Evolutionary conservation across 495 filamentous ascomycete genomes (phyloP), one percentile per base, ranked within the genome.

Genomic region (Cairneyella variabilis): DNA sequence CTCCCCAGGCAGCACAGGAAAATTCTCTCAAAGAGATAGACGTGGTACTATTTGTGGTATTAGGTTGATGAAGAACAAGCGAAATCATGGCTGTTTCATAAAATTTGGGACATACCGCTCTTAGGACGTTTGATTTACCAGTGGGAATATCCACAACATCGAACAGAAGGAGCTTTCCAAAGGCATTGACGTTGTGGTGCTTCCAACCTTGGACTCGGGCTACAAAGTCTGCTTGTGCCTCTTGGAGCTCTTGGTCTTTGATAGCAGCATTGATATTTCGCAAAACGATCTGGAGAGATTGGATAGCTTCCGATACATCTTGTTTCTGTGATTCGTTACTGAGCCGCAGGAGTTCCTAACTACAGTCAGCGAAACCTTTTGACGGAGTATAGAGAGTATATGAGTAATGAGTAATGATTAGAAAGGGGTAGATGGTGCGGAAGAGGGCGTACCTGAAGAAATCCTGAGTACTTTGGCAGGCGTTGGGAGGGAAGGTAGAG

Each of bases 11-110:
- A 32, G 8, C 28, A 3, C 17, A 47, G 2, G 12, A 47, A 5
- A 8, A 47, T 47, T 32, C 17, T 47, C 16, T 47, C 44, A 30
- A 16, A 47, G 44, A 47, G 25, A 47, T 47, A 47, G 17, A 11
- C 44, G 18, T 11, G 44, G 20, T 47, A 47, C 44, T 47, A 26
- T 2, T 3, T 16, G 20, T 8, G 17, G 2, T 2, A 18, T 47
- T 47, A 47, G 42, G 22, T 14, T 11, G 4, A 25, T 9, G 17
- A 8, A 25, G 7, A n/a, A 43, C 3, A 43, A 22, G 7, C 40
- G n/a, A n/a, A n/a, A 43, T n/a, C n/a, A 25, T 26, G 11, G 8
- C n/a, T 12, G 42, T 12, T 26, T n/a, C 3, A 11, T 14, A 16
- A 14, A 27, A n/a, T 18, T 28, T 47, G 25, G 27, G 12, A 30